Evolutionary conservation across 495 filamentous ascomycete species (phyloP).

Genomic region (Rostrohypoxylon terebratum): DNA sequence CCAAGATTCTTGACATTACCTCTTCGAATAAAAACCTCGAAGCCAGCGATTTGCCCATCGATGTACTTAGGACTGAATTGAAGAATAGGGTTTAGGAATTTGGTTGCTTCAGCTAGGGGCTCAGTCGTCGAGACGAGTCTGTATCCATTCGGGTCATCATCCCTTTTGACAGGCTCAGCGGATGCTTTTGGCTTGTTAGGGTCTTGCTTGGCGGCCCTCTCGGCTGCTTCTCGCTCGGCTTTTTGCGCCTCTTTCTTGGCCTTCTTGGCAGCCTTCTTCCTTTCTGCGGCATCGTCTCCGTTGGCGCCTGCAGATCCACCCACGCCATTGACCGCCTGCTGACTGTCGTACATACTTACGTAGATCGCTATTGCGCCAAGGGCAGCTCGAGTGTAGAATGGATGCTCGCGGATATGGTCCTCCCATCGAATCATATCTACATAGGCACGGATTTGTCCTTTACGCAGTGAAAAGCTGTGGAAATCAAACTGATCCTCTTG

Average conservation of each 20-base stretch:
- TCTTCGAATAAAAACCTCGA: constrained; percentile 84
- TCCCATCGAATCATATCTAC: constrained; percentile 98
- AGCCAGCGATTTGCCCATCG: constrained; percentile 83
- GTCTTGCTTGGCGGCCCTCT: constrained; percentile 77
- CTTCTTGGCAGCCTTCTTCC: constrained; percentile 95
- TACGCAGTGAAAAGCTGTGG: constrained; percentile 94
- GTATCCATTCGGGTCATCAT: constrained; percentile 84
- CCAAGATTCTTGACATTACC: constrained; percentile 56
- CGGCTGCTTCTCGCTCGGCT: constrained; percentile 81
- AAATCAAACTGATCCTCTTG: constrained; percentile 99
- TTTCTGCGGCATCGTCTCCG: constrained; percentile 73
- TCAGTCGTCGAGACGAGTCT: constrained; percentile 82
- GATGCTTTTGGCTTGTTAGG: constrained; percentile 71
- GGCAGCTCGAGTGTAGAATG: constrained; percentile 90
- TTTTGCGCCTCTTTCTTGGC: constrained; percentile 92
- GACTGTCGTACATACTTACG: constrained; percentile 81
- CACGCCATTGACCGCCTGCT: constrained; percentile 67
- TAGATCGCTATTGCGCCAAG: constrained; percentile 85
- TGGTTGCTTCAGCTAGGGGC: constrained; percentile 86
- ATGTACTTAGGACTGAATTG: constrained; percentile 85
- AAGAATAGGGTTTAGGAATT: constrained; percentile 83
- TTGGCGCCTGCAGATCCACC: constrained; percentile 61
- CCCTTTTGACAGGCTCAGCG: constrained; percentile 77
- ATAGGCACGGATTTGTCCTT: constrained; percentile 95
- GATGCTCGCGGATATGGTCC: constrained; percentile 87